Evolutionary conservation across 306 rosid species (phyloP).

Genomic region (Hippophae gyantsensis): DNA sequence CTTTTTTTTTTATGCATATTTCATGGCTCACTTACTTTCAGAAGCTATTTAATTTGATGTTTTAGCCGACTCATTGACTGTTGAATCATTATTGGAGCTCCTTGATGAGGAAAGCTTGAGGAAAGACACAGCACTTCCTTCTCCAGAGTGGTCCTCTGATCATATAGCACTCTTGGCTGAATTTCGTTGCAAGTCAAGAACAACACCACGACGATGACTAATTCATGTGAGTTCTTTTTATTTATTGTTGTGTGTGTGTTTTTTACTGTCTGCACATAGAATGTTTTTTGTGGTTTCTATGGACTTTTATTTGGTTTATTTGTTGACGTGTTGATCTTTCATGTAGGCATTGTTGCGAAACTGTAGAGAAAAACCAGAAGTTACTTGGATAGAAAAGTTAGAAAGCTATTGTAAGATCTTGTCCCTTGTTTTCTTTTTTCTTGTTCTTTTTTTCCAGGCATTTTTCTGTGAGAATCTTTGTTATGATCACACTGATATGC

Average conservation of each 20-base stretch:
- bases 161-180: constrained; percentile 93
- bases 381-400: too few relatives aligned
- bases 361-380: too few relatives aligned
- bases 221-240: constrained; percentile 24
- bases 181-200: constrained; percentile 79
- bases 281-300: too few relatives aligned
- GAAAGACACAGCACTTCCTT: constrained; percentile 98
- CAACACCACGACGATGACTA: constrained; percentile 55
- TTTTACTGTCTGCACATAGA: too few relatives aligned
- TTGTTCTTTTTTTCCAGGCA: too few relatives aligned
- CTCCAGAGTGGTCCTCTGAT: constrained; percentile 99
- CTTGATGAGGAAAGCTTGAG: constrained; percentile 92
- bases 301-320: too few relatives aligned
- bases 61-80: constrained; percentile 91
- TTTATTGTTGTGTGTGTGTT: neutral
- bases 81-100: constrained; percentile 87
- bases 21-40: constrained; percentile 2
- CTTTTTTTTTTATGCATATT: neutral
- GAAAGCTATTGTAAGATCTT: too few relatives aligned
- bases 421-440: too few relatives aligned
- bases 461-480: too few relatives aligned
- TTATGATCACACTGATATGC: too few relatives aligned
- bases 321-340: too few relatives aligned
- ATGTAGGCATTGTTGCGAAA: too few relatives aligned
- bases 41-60: constrained; percentile 12